Conservation (phyloP, 1,284 basidiomycete genomes). For the Ganoderma sinense region DNA sequence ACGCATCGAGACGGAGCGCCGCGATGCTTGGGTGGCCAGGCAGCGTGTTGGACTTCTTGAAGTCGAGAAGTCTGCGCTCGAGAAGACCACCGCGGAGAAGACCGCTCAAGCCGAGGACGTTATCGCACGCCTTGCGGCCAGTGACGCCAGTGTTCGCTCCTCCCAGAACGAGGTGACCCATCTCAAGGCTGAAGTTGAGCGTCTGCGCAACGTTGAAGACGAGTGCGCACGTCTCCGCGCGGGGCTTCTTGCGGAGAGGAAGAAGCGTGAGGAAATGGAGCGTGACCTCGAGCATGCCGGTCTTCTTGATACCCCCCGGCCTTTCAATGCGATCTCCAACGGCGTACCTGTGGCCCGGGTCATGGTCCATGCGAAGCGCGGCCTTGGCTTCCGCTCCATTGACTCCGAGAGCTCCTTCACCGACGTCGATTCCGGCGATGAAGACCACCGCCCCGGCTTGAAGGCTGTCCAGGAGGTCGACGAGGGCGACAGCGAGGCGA, state of each 20-base stretch:
- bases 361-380: slow-evolving; percentile 42
- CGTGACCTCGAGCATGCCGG: slow-evolving; percentile 52
- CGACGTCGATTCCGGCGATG: slow-evolving; percentile 67
- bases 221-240: slow-evolving; percentile 44
- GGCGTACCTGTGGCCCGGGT: slow-evolving; percentile 37
- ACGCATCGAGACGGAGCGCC: slow-evolving; percentile 73
- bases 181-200: slow-evolving; percentile 44
- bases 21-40: slow-evolving; percentile 78
- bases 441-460: slow-evolving; percentile 52
- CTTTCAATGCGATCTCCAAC: slow-evolving; percentile 39
- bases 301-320: slow-evolving; percentile 51
- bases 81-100: slow-evolving; percentile 55
- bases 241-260: slow-evolving; percentile 47
- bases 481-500: slow-evolving; percentile 48
- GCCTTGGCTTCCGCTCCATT: slow-evolving; percentile 64
- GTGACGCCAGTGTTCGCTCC: slow-evolving; percentile 41
- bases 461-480: slow-evolving; percentile 65
- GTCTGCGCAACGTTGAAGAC: slow-evolving; percentile 39
- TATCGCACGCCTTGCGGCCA: slow-evolving; percentile 41
- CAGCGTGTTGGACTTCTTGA: slow-evolving; percentile 70
- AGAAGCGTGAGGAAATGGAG: slow-evolving; percentile 49
- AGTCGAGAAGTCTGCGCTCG: slow-evolving; percentile 64
- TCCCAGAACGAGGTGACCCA: slow-evolving; percentile 44
- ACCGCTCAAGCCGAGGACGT: slow-evolving; percentile 43
- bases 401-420: slow-evolving; percentile 69